Percentiles rank a stretch among this genome's conserved stretches.
These are phyloP conservation scores for Yamadazyma pseudoaaseri DNA, from an alignment of 1,139 yeast genomes.

Conservation along the genomic window DNA sequence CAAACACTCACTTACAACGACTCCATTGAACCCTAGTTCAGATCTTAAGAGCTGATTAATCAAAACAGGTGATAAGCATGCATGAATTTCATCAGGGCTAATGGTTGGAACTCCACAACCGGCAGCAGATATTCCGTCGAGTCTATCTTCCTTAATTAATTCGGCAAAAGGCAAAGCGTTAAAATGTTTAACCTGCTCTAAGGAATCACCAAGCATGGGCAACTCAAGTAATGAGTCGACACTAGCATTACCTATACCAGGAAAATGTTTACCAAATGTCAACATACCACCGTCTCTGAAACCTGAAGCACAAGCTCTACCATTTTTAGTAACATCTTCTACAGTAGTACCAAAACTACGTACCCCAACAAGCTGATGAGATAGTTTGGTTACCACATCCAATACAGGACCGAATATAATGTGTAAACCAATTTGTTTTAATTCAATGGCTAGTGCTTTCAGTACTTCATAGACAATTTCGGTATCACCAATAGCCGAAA, in stretches of 20 bases:
- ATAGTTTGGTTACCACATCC: constrained; percentile 58
- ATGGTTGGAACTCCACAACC: constrained; percentile 70
- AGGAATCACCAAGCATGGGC: constrained; percentile 59
- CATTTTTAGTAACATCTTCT: constrained; percentile 57
- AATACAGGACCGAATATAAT: constrained; percentile 64
- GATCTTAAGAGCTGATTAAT: constrained; percentile 52
- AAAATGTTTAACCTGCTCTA: constrained; percentile 52
- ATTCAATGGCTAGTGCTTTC: constrained; percentile 55
- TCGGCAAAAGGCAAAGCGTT: constrained; percentile 54
- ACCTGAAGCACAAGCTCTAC: constrained; percentile 55
- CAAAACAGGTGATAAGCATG: constrained; percentile 60
- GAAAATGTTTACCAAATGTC: constrained; percentile 64
- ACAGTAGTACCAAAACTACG: constrained; percentile 63
- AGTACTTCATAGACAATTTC: constrained; percentile 53
- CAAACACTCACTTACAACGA: constrained; percentile 63
- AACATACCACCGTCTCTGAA: constrained; percentile 55
- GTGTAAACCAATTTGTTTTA: constrained; percentile 54
- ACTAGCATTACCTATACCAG: constrained; percentile 64
- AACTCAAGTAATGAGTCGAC: constrained; percentile 58
- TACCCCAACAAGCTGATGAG: constrained; percentile 60
- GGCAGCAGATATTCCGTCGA: constrained; percentile 64
- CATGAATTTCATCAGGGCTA: constrained; percentile 61
- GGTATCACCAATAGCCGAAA: constrained; percentile 55
- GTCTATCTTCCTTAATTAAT: constrained; percentile 44
- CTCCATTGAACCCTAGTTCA: constrained; percentile 56